A percentile compares a stretch with the other conserved stretches of the same genome.
These are phyloP conservation scores for Scedosporium apiospermum DNA, from an alignment of 2,329 filamentous ascomycete genomes.

Conservation along the genomic window DNA sequence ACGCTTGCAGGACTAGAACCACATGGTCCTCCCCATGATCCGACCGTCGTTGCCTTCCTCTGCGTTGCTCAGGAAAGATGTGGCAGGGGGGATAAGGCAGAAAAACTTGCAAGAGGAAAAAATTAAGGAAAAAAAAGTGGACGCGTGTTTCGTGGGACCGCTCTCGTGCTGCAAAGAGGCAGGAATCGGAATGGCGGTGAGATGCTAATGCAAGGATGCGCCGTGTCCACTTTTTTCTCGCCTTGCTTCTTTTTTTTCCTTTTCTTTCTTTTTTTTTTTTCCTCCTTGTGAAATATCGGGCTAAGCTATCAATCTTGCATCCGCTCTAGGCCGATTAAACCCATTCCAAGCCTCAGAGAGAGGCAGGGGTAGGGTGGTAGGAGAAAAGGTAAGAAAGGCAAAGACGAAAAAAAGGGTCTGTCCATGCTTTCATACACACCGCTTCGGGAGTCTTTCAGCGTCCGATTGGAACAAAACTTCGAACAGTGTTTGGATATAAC, in stretches of 20 bases:
- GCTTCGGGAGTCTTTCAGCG: not conserved
- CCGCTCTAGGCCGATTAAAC: not conserved
- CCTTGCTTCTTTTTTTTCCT: not conserved
- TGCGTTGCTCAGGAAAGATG: too few species aligned
- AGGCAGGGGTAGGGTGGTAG: not conserved
- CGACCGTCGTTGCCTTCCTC: too few species aligned
- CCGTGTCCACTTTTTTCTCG: not conserved
- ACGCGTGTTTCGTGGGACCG: not conserved
- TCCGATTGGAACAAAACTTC: not conserved
- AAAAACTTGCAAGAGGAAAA: not conserved
- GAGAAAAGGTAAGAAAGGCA: not conserved
- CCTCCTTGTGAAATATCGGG: not conserved
- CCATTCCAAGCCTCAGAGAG: not conserved
- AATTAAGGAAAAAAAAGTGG: not conserved
- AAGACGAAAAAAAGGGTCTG: not conserved
- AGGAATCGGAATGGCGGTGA: conserved; percentile 6
- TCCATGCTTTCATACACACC: conserved; percentile 2
- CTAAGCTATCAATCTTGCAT: not conserved
- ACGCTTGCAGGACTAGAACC: too few species aligned
- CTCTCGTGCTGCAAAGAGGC: not conserved
- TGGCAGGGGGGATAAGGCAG: not conserved
- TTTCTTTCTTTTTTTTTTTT: not conserved
- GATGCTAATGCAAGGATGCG: conserved; percentile 5
- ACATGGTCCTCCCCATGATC: too few species aligned
- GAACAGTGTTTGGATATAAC: not conserved